A percentile compares a stretch with the other conserved stretches of the same genome.
phyloP scores from a whole-genome alignment of 2,329 filamentous ascomycete genomes.

The Claviceps cyperi region DNA sequence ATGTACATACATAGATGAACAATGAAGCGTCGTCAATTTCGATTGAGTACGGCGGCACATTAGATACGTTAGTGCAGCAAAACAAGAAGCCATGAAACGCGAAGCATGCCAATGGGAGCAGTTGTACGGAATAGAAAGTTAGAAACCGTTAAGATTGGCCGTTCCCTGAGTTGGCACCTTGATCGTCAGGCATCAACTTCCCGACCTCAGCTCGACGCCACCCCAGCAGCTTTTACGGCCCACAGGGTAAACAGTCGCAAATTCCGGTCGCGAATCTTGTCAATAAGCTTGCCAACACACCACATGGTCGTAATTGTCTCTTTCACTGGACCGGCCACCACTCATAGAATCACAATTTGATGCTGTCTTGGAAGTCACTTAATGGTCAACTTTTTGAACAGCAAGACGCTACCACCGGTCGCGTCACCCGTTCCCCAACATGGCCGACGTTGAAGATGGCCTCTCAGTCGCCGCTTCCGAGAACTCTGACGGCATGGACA shows the following conservation, averaged over 20 bases:
- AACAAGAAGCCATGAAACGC: too few species aligned
- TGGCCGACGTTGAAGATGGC: constrained; percentile 13
- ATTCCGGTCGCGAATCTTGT: constrained; percentile 6
- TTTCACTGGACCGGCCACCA: constrained; percentile 18
- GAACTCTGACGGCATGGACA: constrained; percentile 11
- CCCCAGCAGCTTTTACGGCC: constrained; percentile 7
- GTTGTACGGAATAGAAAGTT: too few species aligned
- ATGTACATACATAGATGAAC: background rate
- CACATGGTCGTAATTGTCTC: constrained; percentile 20
- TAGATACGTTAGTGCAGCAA: too few species aligned
- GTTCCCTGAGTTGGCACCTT: constrained; percentile 5
- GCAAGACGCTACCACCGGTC: background rate
- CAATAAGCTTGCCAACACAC: constrained; percentile 16
- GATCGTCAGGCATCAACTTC: constrained; percentile 8
- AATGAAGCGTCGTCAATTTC: background rate
- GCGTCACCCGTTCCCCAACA: constrained; percentile 5
- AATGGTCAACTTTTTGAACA: constrained; percentile 1
- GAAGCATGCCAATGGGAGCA: background rate
- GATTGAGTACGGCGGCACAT: too few species aligned
- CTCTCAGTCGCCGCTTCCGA: constrained; percentile 12
- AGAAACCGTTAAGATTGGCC: background rate
- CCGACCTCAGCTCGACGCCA: background rate
- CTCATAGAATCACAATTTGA: constrained; percentile 15
- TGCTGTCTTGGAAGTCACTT: constrained; percentile 8
- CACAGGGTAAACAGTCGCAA: constrained; percentile 9